Evolutionary conservation across 2,329 filamentous ascomycete genomes (phyloP).

Genomic region (Alternaria rosae): DNA sequence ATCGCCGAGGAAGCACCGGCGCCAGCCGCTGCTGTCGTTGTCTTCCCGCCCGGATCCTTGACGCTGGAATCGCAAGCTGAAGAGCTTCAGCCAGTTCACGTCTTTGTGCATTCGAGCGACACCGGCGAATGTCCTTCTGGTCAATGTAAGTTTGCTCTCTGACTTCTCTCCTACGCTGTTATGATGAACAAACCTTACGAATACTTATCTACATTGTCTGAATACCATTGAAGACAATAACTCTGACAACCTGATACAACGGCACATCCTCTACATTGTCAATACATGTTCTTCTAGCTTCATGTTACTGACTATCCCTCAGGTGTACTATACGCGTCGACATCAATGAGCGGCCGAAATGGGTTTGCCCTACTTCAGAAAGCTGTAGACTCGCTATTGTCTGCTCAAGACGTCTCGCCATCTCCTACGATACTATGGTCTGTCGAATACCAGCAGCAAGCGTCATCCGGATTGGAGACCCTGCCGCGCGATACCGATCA

Average conservation of each 20-base stretch:
- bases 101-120: slow-evolving; percentile 82
- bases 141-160: slow-evolving; percentile 77
- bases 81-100: slow-evolving; percentile 60
- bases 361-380: slow-evolving; percentile 50
- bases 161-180: slow-evolving; percentile 47
- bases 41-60: slow-evolving; percentile 67
- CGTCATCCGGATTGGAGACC: slow-evolving; percentile 20
- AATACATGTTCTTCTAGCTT: slow-evolving; percentile 3
- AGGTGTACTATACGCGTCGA: slow-evolving; percentile 68
- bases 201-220: slow-evolving; percentile 99
- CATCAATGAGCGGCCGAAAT: slow-evolving; percentile 47
- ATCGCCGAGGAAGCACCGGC: slow-evolving; percentile 76
- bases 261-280: slow-evolving; percentile 31
- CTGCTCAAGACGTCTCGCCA: slow-evolving; percentile 43
- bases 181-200: slow-evolving; percentile 84
- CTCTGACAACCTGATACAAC: slow-evolving; percentile 87
- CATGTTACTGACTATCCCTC: slow-evolving; percentile 46
- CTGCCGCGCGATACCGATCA: slow-evolving; percentile 45
- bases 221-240: slow-evolving; percentile 83
- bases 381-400: slow-evolving; percentile 55
- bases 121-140: slow-evolving; percentile 87
- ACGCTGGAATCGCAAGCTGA: slow-evolving; percentile 39
- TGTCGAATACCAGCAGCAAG: slow-evolving; percentile 60
- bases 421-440: slow-evolving; percentile 59
- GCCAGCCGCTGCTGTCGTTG: slow-evolving; percentile 76